Percentiles rank a stretch among this genome's conserved stretches.
Evolutionary conservation across 2,329 filamentous ascomycete species (phyloP).

Genomic region (Colletotrichum incanum): DNA sequence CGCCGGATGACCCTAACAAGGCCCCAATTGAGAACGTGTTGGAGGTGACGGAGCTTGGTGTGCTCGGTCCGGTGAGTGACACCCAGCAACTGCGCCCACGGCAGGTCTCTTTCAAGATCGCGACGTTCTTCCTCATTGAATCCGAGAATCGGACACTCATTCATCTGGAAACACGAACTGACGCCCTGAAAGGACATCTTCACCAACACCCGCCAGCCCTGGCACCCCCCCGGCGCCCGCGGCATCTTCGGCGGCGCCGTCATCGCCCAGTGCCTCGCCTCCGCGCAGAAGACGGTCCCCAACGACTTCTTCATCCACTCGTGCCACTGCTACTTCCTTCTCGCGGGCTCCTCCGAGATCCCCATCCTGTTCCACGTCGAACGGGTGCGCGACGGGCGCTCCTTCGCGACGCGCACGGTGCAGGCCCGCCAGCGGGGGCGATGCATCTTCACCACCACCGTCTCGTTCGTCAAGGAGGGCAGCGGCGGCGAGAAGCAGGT

Average conservation of each 20-base stretch:
- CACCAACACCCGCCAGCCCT: constrained; percentile 92
- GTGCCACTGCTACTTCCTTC: constrained; percentile 99
- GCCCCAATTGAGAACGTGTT: constrained; percentile 91
- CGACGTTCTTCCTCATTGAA: no score
- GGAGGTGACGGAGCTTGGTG: constrained; percentile 84
- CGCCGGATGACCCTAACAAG: constrained; percentile 79
- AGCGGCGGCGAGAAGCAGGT: constrained; percentile 69
- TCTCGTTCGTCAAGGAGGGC: constrained; percentile 84
- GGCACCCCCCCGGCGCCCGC: constrained; percentile 92
- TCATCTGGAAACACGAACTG: neutral
- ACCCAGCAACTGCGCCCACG: neutral
- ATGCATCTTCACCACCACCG: constrained; percentile 95
- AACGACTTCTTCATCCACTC: constrained; percentile 87
- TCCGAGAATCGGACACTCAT: neutral
- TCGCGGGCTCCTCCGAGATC: constrained; percentile 87
- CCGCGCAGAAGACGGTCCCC: constrained; percentile 90
- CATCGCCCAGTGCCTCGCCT: constrained; percentile 91
- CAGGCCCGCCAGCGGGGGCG: constrained; percentile 91
- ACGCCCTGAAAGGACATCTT: constrained; percentile 81
- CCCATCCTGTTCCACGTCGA: constrained; percentile 97
- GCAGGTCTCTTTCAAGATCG: neutral
- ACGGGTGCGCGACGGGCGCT: constrained; percentile 89
- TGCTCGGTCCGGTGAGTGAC: constrained; percentile 78
- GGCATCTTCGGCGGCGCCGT: constrained; percentile 95
- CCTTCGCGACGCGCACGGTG: constrained; percentile 94